Evolutionary conservation across 1,139 yeast species (phyloP), one percentile per base, ranked within the genome.

Genomic region (Pichia sp.): DNA sequence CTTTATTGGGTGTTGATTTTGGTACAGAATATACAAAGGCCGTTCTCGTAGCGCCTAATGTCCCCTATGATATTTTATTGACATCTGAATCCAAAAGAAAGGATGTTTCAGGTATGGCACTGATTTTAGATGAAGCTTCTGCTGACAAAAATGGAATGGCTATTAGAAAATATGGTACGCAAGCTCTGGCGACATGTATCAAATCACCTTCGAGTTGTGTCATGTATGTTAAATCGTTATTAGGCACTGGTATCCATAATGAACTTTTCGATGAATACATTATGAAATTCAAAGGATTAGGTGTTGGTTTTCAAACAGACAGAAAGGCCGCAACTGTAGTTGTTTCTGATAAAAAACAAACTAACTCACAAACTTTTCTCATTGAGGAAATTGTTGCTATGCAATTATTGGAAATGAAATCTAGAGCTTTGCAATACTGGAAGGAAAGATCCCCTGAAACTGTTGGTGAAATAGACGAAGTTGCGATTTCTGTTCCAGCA

Each of bases 71-170:
- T 58, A 75, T 92, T 41, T 83, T 92, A 10, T 68, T 92, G 49
- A 86, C 97, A 4, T 83, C 86, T 37, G 97, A 92, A 58, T 85
- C 96, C 6, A 87, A 88, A 63, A 73, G 98, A 49, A 92, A 92
- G 61, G 97, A 92, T 57, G 36, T 80, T 10, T 75, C 90, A 2
- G 96, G 95, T 1, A 57, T 92, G 31, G 81, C 85, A 1, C 72
- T 90, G 50, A 31, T 31, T 31, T 10, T 31, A 31, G 9, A 7
- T 31, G 33, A 31, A 76, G 84, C 52, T 53, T 59, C 8, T 68
- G 67, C 2, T 33, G 27, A 7, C 4, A n/a, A n/a, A 34, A 34
- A 5, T 32, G 48, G 4, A 60, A 66, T 35, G 82, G 73, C 43
- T 9, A 34, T 38, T 58, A 73, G 97, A 52, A 67, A 78, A 1